Base-by-base conservation (phyloP, 2,329 filamentous ascomycete genomes). In the Cladophialophora bantiana region DNA sequence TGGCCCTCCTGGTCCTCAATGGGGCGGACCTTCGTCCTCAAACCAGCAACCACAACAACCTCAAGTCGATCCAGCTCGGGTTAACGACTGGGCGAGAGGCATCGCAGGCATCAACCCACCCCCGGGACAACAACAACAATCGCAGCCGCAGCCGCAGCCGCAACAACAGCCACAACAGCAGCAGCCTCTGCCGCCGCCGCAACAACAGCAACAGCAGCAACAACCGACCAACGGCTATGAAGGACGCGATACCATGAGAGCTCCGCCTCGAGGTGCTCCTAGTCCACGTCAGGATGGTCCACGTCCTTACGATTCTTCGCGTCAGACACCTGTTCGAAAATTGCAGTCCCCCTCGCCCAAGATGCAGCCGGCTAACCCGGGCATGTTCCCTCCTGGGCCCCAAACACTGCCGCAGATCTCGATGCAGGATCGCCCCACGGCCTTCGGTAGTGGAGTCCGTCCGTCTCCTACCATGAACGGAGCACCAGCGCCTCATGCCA, bases 1-100 rank as follows among this genome's bases (percentile, higher is more conserved):
- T 62, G 91, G 91, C 71, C 93, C 93, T 66, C 92, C 92, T 60
- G 90, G 90, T 59, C 94, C 93, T 70, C 91, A 96, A 77, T 98
- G 94, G 94, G 92, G 91, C 69, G 90, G 89, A 66, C 91, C 93
- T 57, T 87, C 89, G 68, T 78, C 78, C 15, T 63, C 65, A 74
- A 76, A 57, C 15, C 71, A 71, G 60, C 70, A 67, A 56, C 40
- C 79, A 76, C 36, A 80, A 77, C 69, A 72, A 31, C 78, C 79
- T 77, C 81, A 85, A 66, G 86, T 86, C 45, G 89, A 72, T 52
- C 88, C 65, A 85, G 85, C 56, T 77, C 79, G 84, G 58, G 84
- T 84, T 68, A 79, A 81, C 66, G 86, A 87, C 71, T 89, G 86
- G 86, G 85, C 85, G 71, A 84, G 86, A 60, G 86, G 91, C 65